Base-by-base conservation (phyloP, 1,284 basidiomycete species). In the Microbotryum lychnidis-dioicae region DNA sequence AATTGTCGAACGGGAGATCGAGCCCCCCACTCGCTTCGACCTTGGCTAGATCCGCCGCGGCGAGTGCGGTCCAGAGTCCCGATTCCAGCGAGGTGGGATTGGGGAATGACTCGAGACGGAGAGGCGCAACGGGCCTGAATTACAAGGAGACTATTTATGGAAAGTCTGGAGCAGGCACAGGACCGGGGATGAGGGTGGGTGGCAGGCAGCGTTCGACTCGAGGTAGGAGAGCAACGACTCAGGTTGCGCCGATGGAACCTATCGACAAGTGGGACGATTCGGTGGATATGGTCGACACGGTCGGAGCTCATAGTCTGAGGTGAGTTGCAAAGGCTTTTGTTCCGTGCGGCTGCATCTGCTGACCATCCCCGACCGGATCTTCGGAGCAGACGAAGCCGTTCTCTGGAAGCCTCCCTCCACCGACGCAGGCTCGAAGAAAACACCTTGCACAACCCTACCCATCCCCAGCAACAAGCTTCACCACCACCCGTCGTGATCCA, bases 111-210 rank as follows among this genome's bases (percentile, higher is more conserved):
- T 23, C 60, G 4, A 20, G 23, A 2, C 27, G 61, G 14, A 56
- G 68, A 44, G 73, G 71, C 20, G 83, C 84, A 0, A 77, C 79
- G 1, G 80, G 82, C 5, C 79, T 93, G 64, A 87, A 85, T 70
- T 86, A 92, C 73, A 87, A 87, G 6, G 84, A 87, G 70, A 94
- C 91, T 1, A 93, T 94, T 70, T 85, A 91, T 80, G 86, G 82
- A 2, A 79, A 80, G 18, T 79, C 75, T 2, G 73, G 56, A 12
- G 57, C 80, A 37, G 78, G 79, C 0, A 84, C 84, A 5, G 84
- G 80, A 0, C 75, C 84, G 1, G 87, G 88, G 0, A 81, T 89
- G 76, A 80, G 87, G 25, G 84, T 88, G 6, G 76, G 80, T 20
- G 86, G 79, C 5, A 81, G 82, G 61, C 76, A 82, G 23, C 73